These are phyloP conservation scores for Globisporangium recalcitrans DNA, from an alignment of 352 stramenopile species.

Conservation along the genomic window DNA sequence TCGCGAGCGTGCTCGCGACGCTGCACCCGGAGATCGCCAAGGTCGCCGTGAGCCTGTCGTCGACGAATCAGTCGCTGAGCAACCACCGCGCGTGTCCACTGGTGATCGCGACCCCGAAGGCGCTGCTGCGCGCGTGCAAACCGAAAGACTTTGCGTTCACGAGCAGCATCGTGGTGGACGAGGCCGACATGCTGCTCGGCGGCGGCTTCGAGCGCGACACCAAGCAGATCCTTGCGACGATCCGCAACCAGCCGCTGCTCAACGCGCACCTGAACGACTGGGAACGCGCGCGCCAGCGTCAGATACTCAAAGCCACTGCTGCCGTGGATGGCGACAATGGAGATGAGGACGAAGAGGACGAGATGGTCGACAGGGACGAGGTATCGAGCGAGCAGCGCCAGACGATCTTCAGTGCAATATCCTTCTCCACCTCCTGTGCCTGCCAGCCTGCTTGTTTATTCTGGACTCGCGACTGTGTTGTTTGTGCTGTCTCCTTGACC, in stretches of 20 bases:
- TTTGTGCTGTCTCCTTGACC: constrained; percentile 21
- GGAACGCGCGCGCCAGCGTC: constrained; percentile 8
- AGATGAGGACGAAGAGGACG: constrained; percentile 16
- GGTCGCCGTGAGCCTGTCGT: constrained; percentile 42
- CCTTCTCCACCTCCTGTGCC: constrained; percentile 23
- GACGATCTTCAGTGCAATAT: constrained; percentile 81
- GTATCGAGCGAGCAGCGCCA: constrained; percentile 33
- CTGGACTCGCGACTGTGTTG: background rate
- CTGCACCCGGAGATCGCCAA: constrained; percentile 36
- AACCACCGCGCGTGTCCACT: constrained; percentile 36
- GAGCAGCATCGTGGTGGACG: constrained; percentile 66
- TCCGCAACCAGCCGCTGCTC: constrained; percentile 70
- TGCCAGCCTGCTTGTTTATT: background rate
- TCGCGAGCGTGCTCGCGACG: constrained; percentile 39
- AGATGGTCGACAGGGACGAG: constrained; percentile 18
- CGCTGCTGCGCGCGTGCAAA: constrained; percentile 58
- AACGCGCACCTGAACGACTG: constrained; percentile 36
- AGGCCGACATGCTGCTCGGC: constrained; percentile 76
- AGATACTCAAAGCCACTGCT: constrained; percentile 6
- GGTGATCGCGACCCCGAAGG: constrained; percentile 59
- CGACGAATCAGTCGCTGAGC: constrained; percentile 40
- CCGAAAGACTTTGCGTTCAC: constrained; percentile 73
- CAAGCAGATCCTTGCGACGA: constrained; percentile 77
- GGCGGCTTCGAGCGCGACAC: constrained; percentile 74
- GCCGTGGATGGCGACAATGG: background rate